Evolutionary conservation across 495 filamentous ascomycete genomes (phyloP).

Genomic region (Neurospora sp.): DNA sequence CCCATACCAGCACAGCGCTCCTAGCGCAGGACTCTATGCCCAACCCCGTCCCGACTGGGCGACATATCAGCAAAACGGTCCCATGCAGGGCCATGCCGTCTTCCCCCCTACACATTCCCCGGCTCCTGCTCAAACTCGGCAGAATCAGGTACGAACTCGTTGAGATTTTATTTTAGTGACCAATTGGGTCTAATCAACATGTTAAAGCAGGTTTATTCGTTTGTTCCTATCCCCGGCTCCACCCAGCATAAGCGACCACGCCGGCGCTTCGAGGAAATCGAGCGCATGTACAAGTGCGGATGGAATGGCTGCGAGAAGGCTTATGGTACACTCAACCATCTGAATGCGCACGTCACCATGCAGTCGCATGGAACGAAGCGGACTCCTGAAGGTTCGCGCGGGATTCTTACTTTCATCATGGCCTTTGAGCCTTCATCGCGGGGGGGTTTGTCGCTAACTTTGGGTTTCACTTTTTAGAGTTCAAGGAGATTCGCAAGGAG

Average conservation of each 20-base stretch:
- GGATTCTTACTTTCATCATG: not conserved
- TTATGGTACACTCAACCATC: conserved; percentile 90
- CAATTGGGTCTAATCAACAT: conserved; percentile 2
- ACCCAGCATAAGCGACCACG: conserved; percentile 96
- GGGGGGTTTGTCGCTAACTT: conserved; percentile 18
- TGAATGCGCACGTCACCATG: conserved; percentile 98
- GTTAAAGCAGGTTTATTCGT: conserved; percentile 77
- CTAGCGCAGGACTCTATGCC: conserved; percentile 47
- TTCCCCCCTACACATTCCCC: conserved; percentile 48
- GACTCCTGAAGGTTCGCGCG: conserved; percentile 84
- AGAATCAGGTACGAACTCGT: conserved; percentile 58
- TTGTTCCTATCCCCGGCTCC: conserved; percentile 93
- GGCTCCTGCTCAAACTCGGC: conserved; percentile 43
- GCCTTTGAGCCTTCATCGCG: not conserved
- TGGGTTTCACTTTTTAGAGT: conserved; percentile 50
- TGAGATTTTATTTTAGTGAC: not conserved
- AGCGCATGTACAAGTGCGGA: conserved; percentile 99
- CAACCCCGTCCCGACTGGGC: conserved; percentile 71
- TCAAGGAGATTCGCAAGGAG: conserved; percentile 98
- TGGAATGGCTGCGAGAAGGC: conserved; percentile 98
- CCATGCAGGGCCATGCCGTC: conserved; percentile 37
- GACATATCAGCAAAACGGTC: conserved; percentile 56
- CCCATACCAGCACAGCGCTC: conserved; percentile 44
- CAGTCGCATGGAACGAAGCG: conserved; percentile 87
- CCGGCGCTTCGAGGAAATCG: conserved; percentile 94